Evolutionary conservation across 345 rosid species (phyloP), one percentile per base, ranked within the genome.

Genomic region (Hibiscus mutabilis): DNA sequence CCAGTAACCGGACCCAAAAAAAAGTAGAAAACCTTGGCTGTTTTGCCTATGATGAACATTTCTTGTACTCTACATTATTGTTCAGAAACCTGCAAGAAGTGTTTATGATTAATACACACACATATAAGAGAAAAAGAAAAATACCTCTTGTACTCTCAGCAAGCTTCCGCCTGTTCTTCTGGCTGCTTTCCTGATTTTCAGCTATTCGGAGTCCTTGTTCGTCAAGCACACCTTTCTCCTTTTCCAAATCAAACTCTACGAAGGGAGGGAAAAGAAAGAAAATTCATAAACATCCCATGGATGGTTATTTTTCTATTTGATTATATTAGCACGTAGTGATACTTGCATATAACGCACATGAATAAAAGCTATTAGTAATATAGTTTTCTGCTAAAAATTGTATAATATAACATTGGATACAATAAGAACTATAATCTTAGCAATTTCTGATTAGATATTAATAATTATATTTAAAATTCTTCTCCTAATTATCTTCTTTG

Each of bases 61-160:
- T 52, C 21, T n/a, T n/a, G n/a, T n/a, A 61, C 65, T 40, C 21
- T 60, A 18, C 14, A 61, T 61, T 11, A 2, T 33, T n/a, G 66
- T n/a, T 33, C 33, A 33, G 18, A 61, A 61, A 9, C 24, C 24
- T 33, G 66, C 66, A 61, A 11, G 18, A 33, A 33, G 24, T 33
- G 25, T 16, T 16, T n/a, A 60, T 61, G 14, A n/a, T 33, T 8
- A 33, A 21, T n/a, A 31, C 6, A 61, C 2, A 33, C 14, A 9
- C 46, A 61, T n/a, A 37, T 7, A 8, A 6, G 37, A 0, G 51
- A 42, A n/a, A 27, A 16, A 2, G 3, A 19, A 69, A 7, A 66
- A 70, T 83, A 95, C 99, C 97, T 85, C 96, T 86, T 3, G 98
- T 95, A 87, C 91, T 95, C 85, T 92, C 98, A 49, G 98, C 99